Base-by-base conservation (phyloP, 805 yeast species). In the Ogataea minuta region DNA sequence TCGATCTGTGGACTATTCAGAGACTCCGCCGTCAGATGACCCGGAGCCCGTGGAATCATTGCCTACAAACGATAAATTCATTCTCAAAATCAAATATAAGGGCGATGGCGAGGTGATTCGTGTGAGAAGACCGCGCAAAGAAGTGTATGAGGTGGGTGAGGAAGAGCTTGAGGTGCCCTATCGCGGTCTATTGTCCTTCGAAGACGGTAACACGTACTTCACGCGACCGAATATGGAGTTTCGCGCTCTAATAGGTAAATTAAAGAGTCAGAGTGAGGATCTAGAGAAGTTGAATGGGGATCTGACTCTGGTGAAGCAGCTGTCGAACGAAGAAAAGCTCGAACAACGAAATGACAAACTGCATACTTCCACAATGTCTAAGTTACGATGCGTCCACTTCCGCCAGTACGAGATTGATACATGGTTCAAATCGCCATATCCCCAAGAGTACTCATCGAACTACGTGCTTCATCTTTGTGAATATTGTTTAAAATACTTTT, bases 401-500 rank as follows among this genome's bases (percentile, higher is more conserved):
- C 76, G 88, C 24, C 73, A 74, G 30, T 76, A 64, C 59, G 89
- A 84, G 56, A 85, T 93, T 19, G 84, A 83, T 44, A 86, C 96
- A 0, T 88, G 97, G 96, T 90, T 85, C 61, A 77, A 85, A 3
- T 81, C 96, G 0, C 98, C 98, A 1, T 93, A 86, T 57, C 97
- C 98, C 0, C 89, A 84, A 44, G 93, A 86, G 54, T 86, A 79
- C 54, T 76, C 86, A 28, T 71, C 71, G 21, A 74, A 79, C 31
- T 67, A 68, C 28, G 72, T 79, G 2, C 64, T 93, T 31, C 81
- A 80, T 54, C 73, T 91, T 11, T 93, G 98, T 62, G 93, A 88
- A 48, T 79, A 72, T 52, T 93, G 98, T 57, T 63, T 91, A 42
- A 81, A 84, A 62, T 90, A 87, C 57, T 80, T 80, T 77, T 72